A percentile compares a stretch with the other conserved stretches of the same genome.
phyloP scores from a whole-genome alignment of 2,329 filamentous ascomycete species.

The Exophiala sideris region DNA sequence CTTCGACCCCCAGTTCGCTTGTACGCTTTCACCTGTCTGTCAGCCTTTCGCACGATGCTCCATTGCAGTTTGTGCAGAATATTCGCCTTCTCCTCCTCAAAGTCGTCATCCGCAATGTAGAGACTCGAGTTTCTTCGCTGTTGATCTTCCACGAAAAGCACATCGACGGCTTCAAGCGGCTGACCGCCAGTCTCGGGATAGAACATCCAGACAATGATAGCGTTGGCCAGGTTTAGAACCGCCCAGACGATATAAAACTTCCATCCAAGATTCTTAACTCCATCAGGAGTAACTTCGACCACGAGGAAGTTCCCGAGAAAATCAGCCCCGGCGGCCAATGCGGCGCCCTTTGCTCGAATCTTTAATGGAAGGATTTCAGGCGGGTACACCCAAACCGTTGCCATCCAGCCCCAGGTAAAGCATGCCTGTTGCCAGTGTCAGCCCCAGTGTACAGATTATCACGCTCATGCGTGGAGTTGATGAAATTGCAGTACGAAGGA shows the following conservation, averaged over 20 bases:
- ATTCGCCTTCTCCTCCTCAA: background rate
- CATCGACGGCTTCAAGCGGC: no score
- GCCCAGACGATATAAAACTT: slow-evolving; percentile 45
- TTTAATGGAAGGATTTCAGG: slow-evolving; percentile 49
- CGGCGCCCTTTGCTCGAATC: slow-evolving; percentile 49
- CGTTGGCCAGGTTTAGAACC: slow-evolving; percentile 35
- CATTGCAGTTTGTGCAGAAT: slow-evolving; percentile 4
- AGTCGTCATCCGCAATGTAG: background rate
- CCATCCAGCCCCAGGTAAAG: slow-evolving; percentile 45
- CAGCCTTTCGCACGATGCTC: slow-evolving; percentile 8
- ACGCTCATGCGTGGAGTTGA: no score
- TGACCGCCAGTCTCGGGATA: no score
- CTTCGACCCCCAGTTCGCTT: background rate
- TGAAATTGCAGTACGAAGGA: no score
- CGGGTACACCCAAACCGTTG: slow-evolving; percentile 43
- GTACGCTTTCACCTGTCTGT: slow-evolving; percentile 7
- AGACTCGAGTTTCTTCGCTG: slow-evolving; percentile 1
- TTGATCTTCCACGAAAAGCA: no score
- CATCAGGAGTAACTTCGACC: slow-evolving; percentile 44
- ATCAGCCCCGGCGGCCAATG: slow-evolving; percentile 49
- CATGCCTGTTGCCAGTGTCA: slow-evolving; percentile 44
- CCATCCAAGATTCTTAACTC: slow-evolving; percentile 41
- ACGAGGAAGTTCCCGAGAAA: slow-evolving; percentile 46
- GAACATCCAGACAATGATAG: no score
- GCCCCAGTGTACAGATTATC: no score